A percentile compares a stretch with the other conserved stretches of the same genome.
These are phyloP conservation scores for Solanum corneliomulleri DNA, from an alignment of 257 asterid species.

Conservation along the genomic window DNA sequence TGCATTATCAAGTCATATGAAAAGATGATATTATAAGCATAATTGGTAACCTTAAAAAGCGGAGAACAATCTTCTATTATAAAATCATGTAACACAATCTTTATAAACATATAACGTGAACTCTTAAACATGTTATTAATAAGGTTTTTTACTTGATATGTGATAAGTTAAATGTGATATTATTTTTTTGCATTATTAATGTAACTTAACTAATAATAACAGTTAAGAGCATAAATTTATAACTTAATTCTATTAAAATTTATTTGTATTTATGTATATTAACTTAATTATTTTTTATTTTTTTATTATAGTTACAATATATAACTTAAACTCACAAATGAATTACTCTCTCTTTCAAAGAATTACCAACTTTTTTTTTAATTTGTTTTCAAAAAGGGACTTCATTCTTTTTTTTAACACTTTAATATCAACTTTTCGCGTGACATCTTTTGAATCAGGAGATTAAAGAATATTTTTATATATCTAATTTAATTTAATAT, in stretches of 20 bases:
- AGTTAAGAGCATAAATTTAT: not conserved
- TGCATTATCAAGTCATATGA: not conserved
- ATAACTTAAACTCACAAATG: not conserved
- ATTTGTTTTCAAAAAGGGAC: too few species aligned
- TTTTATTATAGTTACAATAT: not conserved
- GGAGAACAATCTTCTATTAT: not conserved
- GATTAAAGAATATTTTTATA: too few species aligned
- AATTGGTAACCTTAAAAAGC: not conserved
- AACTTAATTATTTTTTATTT: not conserved
- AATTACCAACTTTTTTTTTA: too few species aligned
- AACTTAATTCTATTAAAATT: not conserved
- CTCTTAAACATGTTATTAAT: not conserved
- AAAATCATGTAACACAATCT: not conserved
- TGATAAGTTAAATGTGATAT: not conserved
- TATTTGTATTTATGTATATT: not conserved
- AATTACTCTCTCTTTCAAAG: not conserved
- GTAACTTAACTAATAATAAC: not conserved
- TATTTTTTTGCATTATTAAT: not conserved
- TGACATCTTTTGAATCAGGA: fast-evolving
- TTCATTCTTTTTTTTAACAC: too few species aligned
- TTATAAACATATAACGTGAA: not conserved
- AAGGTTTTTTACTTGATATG: not conserved
- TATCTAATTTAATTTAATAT: too few species aligned
- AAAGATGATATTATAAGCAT: not conserved
- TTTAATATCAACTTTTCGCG: too few species aligned